These are phyloP conservation scores for Gynandropsis gynandra DNA, from an alignment of 345 rosid species.

Conservation along the genomic window DNA sequence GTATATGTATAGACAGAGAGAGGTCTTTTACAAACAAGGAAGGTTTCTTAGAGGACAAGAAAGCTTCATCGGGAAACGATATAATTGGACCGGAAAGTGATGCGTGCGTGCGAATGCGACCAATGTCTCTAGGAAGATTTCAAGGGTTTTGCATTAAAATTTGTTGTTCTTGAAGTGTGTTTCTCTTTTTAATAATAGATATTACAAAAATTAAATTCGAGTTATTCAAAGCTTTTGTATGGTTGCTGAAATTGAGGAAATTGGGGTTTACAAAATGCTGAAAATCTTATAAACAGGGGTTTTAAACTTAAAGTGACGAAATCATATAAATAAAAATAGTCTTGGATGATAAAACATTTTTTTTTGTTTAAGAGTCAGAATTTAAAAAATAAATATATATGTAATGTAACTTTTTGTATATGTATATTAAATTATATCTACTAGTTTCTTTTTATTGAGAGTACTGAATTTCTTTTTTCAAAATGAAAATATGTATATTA, in stretches of 20 bases:
- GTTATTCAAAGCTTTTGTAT: slow-evolving; percentile 6
- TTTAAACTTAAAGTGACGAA: too few relatives aligned
- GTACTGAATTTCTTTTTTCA: too few relatives aligned
- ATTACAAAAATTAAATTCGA: too few relatives aligned
- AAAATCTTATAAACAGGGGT: background rate
- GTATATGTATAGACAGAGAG: slow-evolving; percentile 12
- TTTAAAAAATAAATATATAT: too few relatives aligned
- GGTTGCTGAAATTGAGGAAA: slow-evolving; percentile 9
- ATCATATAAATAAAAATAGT: too few relatives aligned
- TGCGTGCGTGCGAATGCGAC: slow-evolving; percentile 21
- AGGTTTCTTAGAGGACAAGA: slow-evolving; percentile 23
- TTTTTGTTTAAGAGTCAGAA: too few relatives aligned
- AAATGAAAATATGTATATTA: too few relatives aligned
- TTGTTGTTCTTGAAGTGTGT: slow-evolving; percentile 16
- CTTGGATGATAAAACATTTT: too few relatives aligned
- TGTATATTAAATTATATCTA: too few relatives aligned
- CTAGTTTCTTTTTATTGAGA: too few relatives aligned
- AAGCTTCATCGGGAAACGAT: slow-evolving; percentile 26
- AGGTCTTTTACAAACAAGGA: slow-evolving; percentile 3
- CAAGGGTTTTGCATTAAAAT: slow-evolving; percentile 19
- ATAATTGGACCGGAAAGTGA: slow-evolving; percentile 31
- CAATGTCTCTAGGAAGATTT: slow-evolving; percentile 21
- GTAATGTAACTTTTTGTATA: too few relatives aligned
- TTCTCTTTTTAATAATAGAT: background rate
- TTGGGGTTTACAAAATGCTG: too few relatives aligned